phyloP scores from a whole-genome alignment of 192 early-diverging fungal genomes.

The Jimgerdemannia lactiflua region DNA sequence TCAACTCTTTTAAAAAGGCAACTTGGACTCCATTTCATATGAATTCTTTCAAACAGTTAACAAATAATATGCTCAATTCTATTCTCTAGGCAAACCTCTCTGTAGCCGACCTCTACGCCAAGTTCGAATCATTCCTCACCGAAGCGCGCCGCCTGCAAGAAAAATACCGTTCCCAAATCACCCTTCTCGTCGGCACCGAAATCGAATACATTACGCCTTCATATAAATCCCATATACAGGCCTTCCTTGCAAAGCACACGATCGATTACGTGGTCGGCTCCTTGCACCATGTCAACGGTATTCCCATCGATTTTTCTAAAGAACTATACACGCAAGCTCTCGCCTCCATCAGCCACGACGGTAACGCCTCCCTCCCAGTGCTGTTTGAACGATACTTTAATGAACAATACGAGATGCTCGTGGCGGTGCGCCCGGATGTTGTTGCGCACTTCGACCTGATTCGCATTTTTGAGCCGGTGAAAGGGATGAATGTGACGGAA shows the following conservation, averaged over 20 bases:
- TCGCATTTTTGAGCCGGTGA: constrained; percentile 60
- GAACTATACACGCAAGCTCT: constrained; percentile 54
- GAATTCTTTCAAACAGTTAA: not conserved
- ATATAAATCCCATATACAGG: constrained; percentile 46
- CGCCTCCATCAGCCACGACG: constrained; percentile 4
- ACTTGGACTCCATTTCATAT: constrained; percentile 1
- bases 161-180: constrained; percentile 65
- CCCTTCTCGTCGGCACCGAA: constrained; percentile 83
- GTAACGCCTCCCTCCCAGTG: constrained; percentile 23
- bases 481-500: constrained; percentile 22
- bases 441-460: constrained; percentile 98
- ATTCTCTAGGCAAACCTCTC: not conserved
- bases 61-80: not conserved
- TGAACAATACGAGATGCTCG: constrained; percentile 76
- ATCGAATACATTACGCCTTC: constrained; percentile 75
- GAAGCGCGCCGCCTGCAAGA: constrained; percentile 71
- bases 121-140: constrained; percentile 65
- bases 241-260: constrained; percentile 38
- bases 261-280: constrained; percentile 94
- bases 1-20: not conserved
- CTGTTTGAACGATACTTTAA: constrained; percentile 88
- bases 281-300: constrained; percentile 80
- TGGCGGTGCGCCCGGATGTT: constrained; percentile 69
- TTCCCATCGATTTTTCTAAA: constrained; percentile 82
- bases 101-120: constrained; percentile 33